Evolutionary conservation across 1,284 basidiomycete genomes (phyloP).

Genomic region (Pisolithus thermaeus): DNA sequence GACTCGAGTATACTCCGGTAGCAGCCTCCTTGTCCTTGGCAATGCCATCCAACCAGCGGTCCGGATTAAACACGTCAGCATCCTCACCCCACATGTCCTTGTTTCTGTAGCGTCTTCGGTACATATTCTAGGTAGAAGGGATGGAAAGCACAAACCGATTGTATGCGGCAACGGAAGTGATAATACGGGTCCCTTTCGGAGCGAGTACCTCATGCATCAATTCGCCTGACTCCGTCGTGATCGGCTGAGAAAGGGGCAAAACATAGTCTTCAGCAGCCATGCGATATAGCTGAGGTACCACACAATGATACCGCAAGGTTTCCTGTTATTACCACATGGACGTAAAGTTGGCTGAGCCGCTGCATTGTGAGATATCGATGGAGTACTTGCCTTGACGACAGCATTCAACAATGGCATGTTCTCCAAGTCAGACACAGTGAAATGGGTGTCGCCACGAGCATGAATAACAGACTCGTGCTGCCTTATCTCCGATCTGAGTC

Average conservation of each 20-base stretch:
- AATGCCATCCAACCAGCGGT: too few relatives aligned
- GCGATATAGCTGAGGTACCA: constrained; percentile 13
- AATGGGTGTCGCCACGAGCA: constrained; percentile 34
- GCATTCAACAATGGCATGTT: constrained; percentile 46
- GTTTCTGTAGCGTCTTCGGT: constrained; percentile 23
- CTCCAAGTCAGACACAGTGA: constrained; percentile 44
- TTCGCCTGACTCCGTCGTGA: constrained; percentile 16
- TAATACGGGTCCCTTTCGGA: constrained; percentile 18
- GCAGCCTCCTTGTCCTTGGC: too few relatives aligned
- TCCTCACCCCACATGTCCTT: constrained; percentile 46
- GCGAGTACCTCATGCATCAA: constrained; percentile 17
- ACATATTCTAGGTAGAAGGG: too few relatives aligned
- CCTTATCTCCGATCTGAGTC: constrained; percentile 3
- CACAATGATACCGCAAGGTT: constrained; percentile 19
- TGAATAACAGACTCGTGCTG: constrained; percentile 29
- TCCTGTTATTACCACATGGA: constrained; percentile 16
- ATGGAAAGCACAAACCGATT: constrained; percentile 15
- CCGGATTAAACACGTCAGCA: constrained; percentile 45
- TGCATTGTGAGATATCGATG: neutral
- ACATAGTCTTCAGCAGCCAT: constrained; percentile 17
- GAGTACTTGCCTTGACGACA: constrained; percentile 41
- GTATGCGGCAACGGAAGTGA: constrained; percentile 16
- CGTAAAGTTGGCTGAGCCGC: neutral
- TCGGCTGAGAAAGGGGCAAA: constrained; percentile 19
- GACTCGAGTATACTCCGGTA: constrained; percentile 47